Base-by-base conservation (phyloP, 2,329 filamentous ascomycete genomes). In the Fusarium sp. region DNA sequence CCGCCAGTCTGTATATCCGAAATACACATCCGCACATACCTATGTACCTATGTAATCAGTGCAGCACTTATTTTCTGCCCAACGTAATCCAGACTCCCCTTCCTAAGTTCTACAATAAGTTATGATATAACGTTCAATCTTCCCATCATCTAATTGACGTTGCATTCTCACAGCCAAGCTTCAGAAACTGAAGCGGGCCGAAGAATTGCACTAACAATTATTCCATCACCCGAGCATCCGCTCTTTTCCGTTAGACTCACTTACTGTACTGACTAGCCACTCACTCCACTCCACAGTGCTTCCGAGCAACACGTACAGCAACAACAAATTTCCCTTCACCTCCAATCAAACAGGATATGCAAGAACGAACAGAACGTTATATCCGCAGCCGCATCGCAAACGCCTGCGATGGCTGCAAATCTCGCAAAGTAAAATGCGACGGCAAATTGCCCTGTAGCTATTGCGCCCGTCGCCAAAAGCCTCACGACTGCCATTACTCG, bases 361-460 rank as follows among this genome's bases (percentile, higher is more conserved):
- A 70, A 45, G 69, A 67, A 54, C 55, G 62, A 62, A 51, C 47
- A 30, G 71, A 72, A 41, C 72, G 67, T 36, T 77, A 76, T 67
- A 76, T 81, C 63, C 80, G 79, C 57, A 79, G 76, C 57, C 84
- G 85, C 62, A 82, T 86, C 42, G 78, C 83, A 58, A 86, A 86
- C 64, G 85, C 85, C 42, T 87, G 85, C 74, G 84, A 86, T 65
- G 80, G 80, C 4, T 87, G 85, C 78, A 87, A 87, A 69, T 79
- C 81, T 12, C 81, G 84, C 56, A 87, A 86, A 79, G 83, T 86
- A 40, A 86, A 85, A 75, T 87, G 85, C 72, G 84, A 86, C 65
- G 85, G 85, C 2, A 79, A 80, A n/a, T 70, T 79, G n/a, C 85
- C 85, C 1, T 87, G 85, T 72, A 78, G 79, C 38, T 85, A 85